A percentile compares a stretch with the other conserved stretches of the same genome.
Evolutionary conservation across 192 early-diverging fungal genomes (phyloP).

Genomic region (Borealophlyctis nickersoniae): DNA sequence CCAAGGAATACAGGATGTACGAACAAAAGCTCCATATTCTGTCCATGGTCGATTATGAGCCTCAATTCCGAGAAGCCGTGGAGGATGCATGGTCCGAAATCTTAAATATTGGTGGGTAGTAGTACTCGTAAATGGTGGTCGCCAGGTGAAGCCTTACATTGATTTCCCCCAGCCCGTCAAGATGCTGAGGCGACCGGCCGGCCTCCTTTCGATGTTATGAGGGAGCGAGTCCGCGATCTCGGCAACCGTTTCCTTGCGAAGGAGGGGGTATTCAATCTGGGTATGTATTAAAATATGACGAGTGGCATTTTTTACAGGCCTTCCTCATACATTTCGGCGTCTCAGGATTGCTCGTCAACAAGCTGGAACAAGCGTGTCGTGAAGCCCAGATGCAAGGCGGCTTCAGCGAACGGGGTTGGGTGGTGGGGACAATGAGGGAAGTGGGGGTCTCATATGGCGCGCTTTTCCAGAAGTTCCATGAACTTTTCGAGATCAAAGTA

Average conservation of each 20-base stretch:
- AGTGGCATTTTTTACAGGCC: background rate
- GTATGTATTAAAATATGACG: too few relatives aligned
- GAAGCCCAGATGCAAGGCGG: background rate
- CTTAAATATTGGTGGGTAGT: background rate
- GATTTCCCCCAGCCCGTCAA: too few relatives aligned
- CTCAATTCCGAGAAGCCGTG: background rate
- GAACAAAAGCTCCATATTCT: background rate
- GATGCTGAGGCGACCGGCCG: too few relatives aligned
- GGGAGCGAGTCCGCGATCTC: too few relatives aligned
- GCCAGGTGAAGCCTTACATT: too few relatives aligned
- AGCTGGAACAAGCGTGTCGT: constrained; percentile 25
- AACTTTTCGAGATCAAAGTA: too few relatives aligned
- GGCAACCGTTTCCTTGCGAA: too few relatives aligned
- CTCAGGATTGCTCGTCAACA: constrained; percentile 20
- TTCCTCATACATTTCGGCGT: background rate
- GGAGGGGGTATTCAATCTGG: too few relatives aligned
- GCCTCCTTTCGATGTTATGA: too few relatives aligned
- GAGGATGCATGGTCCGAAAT: background rate
- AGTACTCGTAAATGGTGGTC: too few relatives aligned
- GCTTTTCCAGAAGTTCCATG: too few relatives aligned
- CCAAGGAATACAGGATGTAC: background rate
- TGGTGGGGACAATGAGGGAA: constrained; percentile 3
- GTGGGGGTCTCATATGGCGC: too few relatives aligned
- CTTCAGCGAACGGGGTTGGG: constrained; percentile 24
- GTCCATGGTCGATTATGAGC: background rate